These are phyloP conservation scores for Theobroma grandiflorum DNA, from an alignment of 441 rosid genomes.

Conservation along the genomic window DNA sequence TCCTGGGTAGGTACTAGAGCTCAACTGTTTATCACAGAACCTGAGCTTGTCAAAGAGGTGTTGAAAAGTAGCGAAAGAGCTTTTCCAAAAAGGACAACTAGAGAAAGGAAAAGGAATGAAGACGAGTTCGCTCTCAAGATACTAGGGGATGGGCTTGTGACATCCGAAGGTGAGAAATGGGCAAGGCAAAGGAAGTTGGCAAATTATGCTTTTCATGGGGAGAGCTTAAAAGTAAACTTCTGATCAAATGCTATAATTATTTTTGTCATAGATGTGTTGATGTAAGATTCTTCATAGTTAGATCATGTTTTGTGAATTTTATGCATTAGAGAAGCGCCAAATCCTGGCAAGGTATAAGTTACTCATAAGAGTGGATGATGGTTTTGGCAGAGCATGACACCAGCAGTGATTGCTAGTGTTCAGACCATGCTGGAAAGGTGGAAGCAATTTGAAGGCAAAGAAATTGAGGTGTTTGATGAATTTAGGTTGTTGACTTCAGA, in stretches of 20 bases:
- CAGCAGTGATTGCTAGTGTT: conserved; percentile 41
- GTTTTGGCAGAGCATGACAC: conserved; percentile 36
- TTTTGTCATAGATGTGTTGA: not conserved
- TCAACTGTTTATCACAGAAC: conserved; percentile 40
- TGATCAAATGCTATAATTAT: not conserved
- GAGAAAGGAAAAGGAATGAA: not conserved
- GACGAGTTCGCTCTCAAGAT: conserved; percentile 18
- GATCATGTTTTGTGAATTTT: too few relatives aligned
- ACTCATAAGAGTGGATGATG: not conserved
- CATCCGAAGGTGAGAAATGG: conserved; percentile 47
- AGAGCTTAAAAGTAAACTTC: conserved; percentile 37
- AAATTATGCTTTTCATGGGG: conserved; percentile 43
- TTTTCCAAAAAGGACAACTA: conserved; percentile 22
- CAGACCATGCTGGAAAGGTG: conserved; percentile 49
- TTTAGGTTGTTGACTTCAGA: conserved; percentile 46
- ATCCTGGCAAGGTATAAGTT: not conserved
- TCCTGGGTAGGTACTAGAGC: conserved; percentile 40
- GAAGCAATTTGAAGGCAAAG: conserved; percentile 33
- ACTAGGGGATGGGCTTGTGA: conserved; percentile 43
- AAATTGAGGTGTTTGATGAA: conserved; percentile 45
- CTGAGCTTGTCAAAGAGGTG: conserved; percentile 41
- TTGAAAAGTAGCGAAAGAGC: conserved; percentile 30
- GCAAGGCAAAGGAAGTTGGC: conserved; percentile 47
- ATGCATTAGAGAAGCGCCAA: not conserved
- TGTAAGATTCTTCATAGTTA: too few relatives aligned